These are phyloP conservation scores for Plenodomus lindquistii DNA, from an alignment of 2,329 filamentous ascomycete genomes.

Conservation along the genomic window DNA sequence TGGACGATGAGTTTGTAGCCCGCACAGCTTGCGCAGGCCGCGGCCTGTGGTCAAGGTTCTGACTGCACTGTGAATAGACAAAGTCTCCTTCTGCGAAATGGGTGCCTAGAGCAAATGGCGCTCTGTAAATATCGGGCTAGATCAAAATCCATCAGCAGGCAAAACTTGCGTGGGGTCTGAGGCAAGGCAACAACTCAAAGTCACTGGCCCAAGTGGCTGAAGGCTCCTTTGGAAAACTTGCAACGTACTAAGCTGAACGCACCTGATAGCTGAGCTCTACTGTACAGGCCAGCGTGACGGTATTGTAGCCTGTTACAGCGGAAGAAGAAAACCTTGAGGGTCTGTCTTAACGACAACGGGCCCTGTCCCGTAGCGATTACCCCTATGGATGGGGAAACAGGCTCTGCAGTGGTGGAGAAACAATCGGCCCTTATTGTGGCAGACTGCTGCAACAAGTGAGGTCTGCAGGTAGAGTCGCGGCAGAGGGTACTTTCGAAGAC, in stretches of 20 bases:
- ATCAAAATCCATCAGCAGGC: conserved; percentile 30
- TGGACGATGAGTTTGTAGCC: conserved; percentile 63
- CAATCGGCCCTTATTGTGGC: conserved; percentile 24
- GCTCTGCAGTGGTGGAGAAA: conserved; percentile 21
- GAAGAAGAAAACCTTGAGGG: conserved; percentile 6
- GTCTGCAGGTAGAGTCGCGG: conserved; percentile 18
- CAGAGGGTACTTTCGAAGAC: conserved; percentile 24
- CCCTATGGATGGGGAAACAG: conserved; percentile 1
- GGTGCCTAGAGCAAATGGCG: conserved; percentile 34
- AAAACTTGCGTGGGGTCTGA: conserved; percentile 24
- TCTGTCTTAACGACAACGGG: conserved; percentile 15
- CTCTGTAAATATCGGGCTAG: conserved; percentile 40
- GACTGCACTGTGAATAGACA: conserved; percentile 35
- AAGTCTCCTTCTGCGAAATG: conserved; percentile 24
- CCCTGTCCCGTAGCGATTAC: conserved; percentile 3
- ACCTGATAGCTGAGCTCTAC: conserved; percentile 43
- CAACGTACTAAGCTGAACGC: conserved; percentile 23
- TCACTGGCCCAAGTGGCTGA: conserved; percentile 18
- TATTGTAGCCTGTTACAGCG: conserved; percentile 22
- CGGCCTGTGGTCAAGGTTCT: conserved; percentile 53
- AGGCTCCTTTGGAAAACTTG: conserved; percentile 10
- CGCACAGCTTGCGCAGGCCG: conserved; percentile 47
- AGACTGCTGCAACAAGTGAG: conserved; percentile 28
- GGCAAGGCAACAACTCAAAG: conserved; percentile 34
- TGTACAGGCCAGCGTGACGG: conserved; percentile 43